These are phyloP conservation scores for Heliocybe sulcata DNA, from an alignment of 1,284 basidiomycete genomes.

Conservation along the genomic window DNA sequence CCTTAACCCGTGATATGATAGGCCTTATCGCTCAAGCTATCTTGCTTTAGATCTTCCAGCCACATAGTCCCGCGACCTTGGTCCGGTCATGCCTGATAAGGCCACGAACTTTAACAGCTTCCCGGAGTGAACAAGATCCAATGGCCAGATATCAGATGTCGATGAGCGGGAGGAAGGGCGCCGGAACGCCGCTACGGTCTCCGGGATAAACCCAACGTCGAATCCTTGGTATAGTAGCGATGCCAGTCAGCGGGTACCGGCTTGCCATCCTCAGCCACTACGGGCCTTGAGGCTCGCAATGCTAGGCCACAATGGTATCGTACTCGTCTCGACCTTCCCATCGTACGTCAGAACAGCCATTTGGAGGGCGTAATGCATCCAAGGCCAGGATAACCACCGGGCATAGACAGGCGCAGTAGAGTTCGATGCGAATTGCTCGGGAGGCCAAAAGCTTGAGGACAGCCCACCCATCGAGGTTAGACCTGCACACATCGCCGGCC, in stretches of 20 bases:
- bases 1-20: too few species aligned
- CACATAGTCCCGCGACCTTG: background rate
- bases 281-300: background rate
- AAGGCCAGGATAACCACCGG: background rate
- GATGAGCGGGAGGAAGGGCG: background rate
- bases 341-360: background rate
- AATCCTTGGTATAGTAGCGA: background rate
- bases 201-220: background rate
- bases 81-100: background rate
- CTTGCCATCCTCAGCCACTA: background rate
- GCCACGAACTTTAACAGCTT: background rate
- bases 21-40: background rate
- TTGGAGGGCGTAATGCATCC: background rate
- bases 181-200: background rate
- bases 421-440: background rate
- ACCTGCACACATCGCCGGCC: background rate
- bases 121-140: background rate
- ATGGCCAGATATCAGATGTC: background rate
- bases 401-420: background rate
- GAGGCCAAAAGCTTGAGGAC: background rate
- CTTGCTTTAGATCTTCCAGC: background rate
- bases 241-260: background rate
- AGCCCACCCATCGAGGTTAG: background rate
- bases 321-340: background rate
- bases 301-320: background rate